A percentile compares a stretch with the other conserved stretches of the same genome.
Conservation (phyloP, 352 stramenopile species). For the Phytopythium chamaehyphon region DNA sequence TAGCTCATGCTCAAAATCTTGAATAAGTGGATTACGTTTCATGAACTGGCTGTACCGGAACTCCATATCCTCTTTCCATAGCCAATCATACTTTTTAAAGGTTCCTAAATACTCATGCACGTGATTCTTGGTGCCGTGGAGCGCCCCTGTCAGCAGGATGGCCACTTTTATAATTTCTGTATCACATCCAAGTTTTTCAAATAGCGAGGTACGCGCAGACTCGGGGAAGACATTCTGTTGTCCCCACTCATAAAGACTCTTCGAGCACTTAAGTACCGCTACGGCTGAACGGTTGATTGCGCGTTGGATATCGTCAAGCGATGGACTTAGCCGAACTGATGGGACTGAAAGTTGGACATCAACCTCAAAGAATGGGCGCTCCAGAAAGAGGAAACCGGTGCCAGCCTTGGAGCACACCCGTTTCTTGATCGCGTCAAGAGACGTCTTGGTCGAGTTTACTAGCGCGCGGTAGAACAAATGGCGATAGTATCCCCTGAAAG, state of each 20-base stretch:
- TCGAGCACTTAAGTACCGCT: slow-evolving; percentile 78
- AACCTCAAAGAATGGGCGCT: slow-evolving; percentile 85
- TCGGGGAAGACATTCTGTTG: slow-evolving; percentile 62
- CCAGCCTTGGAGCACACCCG: slow-evolving; percentile 75
- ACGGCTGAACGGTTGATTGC: slow-evolving; percentile 81
- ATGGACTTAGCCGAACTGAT: slow-evolving; percentile 74
- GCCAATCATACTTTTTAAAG: slow-evolving; percentile 90
- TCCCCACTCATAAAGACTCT: slow-evolving; percentile 77
- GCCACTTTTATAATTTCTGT: slow-evolving; percentile 88
- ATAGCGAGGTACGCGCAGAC: slow-evolving; percentile 48
- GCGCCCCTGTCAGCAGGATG: slow-evolving; percentile 76
- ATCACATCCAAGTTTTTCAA: slow-evolving; percentile 82
- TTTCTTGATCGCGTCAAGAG: slow-evolving; percentile 80
- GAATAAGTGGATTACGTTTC: slow-evolving; percentile 70
- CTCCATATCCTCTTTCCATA: slow-evolving; percentile 90
- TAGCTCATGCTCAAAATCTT: slow-evolving; percentile 81
- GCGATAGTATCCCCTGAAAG: slow-evolving; percentile 74
- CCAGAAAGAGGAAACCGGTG: slow-evolving; percentile 77
- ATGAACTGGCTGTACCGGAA: slow-evolving; percentile 85
- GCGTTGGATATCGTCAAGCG: slow-evolving; percentile 81
- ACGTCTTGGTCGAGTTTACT: slow-evolving; percentile 77
- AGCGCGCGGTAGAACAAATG: slow-evolving; percentile 79
- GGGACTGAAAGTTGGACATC: slow-evolving; percentile 82
- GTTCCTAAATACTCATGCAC: slow-evolving; percentile 75
- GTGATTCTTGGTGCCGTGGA: slow-evolving; percentile 84